Base-by-base conservation (phyloP, 176 grass and related monocot genomes). In the Aegilops longissima region DNA sequence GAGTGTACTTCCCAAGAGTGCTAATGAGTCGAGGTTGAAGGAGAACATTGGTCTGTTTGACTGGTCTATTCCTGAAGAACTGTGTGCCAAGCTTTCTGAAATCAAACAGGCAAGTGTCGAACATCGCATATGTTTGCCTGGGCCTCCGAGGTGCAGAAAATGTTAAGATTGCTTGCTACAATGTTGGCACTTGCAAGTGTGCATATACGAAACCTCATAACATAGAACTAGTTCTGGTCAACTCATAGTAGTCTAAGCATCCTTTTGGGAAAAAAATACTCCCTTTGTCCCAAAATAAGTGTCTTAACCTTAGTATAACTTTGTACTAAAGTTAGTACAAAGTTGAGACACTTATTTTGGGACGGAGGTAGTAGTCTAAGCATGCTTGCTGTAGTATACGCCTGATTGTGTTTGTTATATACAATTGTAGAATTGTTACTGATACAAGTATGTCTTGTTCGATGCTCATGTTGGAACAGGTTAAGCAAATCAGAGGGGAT, bases 51-150 rank as follows among this genome's bases (percentile, higher is more conserved):
- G 88, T 47, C 29, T 93, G 42, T 91, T 81, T 84, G 89, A 82
- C 77, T 96, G 94, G 91, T 91, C 85, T 52, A 96, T 96, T 83
- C 89, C 94, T 24, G 89, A 96, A 8, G 89, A 93, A 6, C 58
- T 93, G 59, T 72, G 87, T 30, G 61, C 14, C 1, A 82, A 93
- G 81, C 87, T 95, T 54, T 89, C 78, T 49, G 83, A 86, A 84
- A 95, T 93, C 33, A 49, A 90, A 76, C 93, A 92, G 93, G 90
- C 76, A 91, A 88, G 87, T 82, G 35, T 6, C 11, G 0, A 80
- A 3, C 47, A 8, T 72, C 70, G 20, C 14, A 14, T 27, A 21
- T 64, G 16, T 11, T 35, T 61, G 8, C 52, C 21, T 27, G 47
- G 65, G 34, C 47, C 52, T 65, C 16, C 10, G 25, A 70, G 36